phyloP scores from a whole-genome alignment of 2,329 filamentous ascomycete genomes.

The Hypoxylon sp. region DNA sequence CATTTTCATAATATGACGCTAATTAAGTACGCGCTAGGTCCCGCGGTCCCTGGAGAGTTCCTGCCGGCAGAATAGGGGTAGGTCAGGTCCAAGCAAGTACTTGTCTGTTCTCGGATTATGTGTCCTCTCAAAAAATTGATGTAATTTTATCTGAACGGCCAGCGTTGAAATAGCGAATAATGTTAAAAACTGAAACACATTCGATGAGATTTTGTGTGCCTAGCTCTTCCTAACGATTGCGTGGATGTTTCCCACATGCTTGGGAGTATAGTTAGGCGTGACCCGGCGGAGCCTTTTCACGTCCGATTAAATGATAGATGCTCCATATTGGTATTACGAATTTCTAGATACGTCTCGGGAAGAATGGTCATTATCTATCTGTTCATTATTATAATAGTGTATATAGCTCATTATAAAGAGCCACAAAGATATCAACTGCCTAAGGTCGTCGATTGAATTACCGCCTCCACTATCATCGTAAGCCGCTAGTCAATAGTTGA shows the following conservation, averaged over 20 bases:
- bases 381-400: slow-evolving; percentile 5
- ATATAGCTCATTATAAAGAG: background rate
- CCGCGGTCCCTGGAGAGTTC: slow-evolving; percentile 51
- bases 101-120: slow-evolving; percentile 5
- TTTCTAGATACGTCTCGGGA: background rate
- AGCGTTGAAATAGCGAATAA: slow-evolving; percentile 23
- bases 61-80: slow-evolving; percentile 31
- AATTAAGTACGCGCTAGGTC: slow-evolving; percentile 39
- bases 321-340: background rate
- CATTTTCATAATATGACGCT: background rate
- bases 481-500: background rate
- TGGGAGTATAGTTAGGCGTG: no score
- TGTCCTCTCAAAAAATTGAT: slow-evolving; percentile 10
- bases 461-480: background rate
- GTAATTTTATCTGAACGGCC: slow-evolving; percentile 31
- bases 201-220: background rate
- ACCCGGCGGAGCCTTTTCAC: background rate
- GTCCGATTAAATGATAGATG: background rate
- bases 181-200: background rate
- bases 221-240: no score
- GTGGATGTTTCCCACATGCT: no score
- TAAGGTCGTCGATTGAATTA: background rate
- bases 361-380: background rate
- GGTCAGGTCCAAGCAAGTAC: background rate
- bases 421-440: background rate